Base-by-base conservation (phyloP, 805 yeast species). In the Candida maesae region DNA sequence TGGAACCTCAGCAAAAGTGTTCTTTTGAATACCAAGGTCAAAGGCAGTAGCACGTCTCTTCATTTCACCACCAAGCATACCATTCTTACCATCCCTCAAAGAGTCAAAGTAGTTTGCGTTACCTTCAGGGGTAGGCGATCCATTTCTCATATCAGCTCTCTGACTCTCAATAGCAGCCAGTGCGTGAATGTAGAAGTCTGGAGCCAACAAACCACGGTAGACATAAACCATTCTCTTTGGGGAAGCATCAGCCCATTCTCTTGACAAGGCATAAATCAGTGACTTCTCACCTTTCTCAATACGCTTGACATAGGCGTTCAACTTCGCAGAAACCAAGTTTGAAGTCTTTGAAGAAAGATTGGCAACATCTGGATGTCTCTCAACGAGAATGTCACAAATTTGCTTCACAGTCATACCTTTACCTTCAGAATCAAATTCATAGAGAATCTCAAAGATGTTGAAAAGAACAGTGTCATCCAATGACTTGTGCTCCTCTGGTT, bases 161-260 rank as follows among this genome's bases (percentile, higher is more conserved):
- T 74, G 78, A 47, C 62, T 59, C 44, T 78, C 83, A 67, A 79
- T 73, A 35, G 81, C 78, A 47, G 73, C 75, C 38, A 79, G 75
- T 7, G 85, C 91, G 56, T 81, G 86, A 29, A 78, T 64, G 52
- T 81, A 81, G 62, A 81, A 85, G 58, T 84, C 90, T n/a, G 78
- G 71, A 23, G 91, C 76, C 46, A 85, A 67, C 21, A 83, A 65
- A 28, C 95, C 95, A 55, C 93, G 77, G 61, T 85, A 85, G 36
- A 84, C 89, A 55, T 85, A 85, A 20, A 85, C 89, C 95, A 85
- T 85, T 67, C 95, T 73, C 56, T 85, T 81, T 38, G 95, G 95
- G 2, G 88, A 79, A 14, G 91, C 88, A 60, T 84, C 91, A 3
- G 95, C 91, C 95, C 95, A 85, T 61, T 85, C 93, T 64, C 95